Percentiles rank a stretch among this genome's conserved stretches.
Conservation (phyloP, 1,284 basidiomycete genomes). For the Leccinum variabile region DNA sequence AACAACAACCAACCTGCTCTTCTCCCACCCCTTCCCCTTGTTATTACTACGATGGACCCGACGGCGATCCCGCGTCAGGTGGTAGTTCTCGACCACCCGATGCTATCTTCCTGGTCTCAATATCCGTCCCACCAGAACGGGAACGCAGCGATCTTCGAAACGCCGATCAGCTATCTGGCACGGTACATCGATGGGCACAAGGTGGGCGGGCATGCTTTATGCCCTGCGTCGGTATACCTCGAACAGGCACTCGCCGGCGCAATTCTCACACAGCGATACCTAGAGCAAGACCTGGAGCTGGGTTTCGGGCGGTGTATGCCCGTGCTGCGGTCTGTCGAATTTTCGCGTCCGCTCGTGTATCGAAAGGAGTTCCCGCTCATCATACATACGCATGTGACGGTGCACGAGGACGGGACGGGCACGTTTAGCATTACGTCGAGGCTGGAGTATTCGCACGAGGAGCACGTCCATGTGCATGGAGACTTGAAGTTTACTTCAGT, state of each 20-base stretch:
- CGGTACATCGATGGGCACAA: conserved; percentile 55
- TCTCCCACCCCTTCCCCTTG: background rate
- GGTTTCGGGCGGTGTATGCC: conserved; percentile 37
- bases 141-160: conserved; percentile 51
- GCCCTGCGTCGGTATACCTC: conserved; percentile 68
- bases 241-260: conserved; percentile 44
- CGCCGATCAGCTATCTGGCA: conserved; percentile 46
- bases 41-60: background rate
- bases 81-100: conserved; percentile 34
- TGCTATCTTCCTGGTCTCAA: conserved; percentile 47
- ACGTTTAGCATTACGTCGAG: conserved; percentile 49
- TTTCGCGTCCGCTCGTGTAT: conserved; percentile 57
- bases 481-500: conserved; percentile 40
- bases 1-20: background rate
- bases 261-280: background rate
- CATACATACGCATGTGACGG: conserved; percentile 44
- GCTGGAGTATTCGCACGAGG: conserved; percentile 32
- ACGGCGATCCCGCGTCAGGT: background rate
- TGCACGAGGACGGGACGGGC: conserved; percentile 40
- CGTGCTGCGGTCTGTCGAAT: conserved; percentile 46
- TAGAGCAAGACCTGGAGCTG: conserved; percentile 25
- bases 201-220: conserved; percentile 58
- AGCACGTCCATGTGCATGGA: conserved; percentile 50
- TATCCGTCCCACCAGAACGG: conserved; percentile 42
- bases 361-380: conserved; percentile 32